phyloP scores from a whole-genome alignment of 441 rosid genomes.

The Hura crepitans region DNA sequence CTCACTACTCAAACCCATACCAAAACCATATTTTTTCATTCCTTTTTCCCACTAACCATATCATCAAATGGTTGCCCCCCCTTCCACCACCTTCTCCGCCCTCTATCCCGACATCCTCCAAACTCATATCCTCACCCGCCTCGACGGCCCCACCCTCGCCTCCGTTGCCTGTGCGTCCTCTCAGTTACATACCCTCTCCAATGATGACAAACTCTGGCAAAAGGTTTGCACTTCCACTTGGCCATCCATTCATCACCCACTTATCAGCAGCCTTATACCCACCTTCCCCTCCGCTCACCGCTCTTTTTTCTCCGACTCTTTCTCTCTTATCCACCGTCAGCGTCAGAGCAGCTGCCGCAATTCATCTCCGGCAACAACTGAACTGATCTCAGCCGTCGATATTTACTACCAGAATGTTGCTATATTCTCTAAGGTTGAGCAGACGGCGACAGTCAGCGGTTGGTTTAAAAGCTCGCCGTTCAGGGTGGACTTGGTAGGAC shows the following conservation, averaged over 20 bases:
- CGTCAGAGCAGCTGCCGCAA: no score
- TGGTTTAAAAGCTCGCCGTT: no score
- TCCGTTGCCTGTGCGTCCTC: constrained; percentile 54
- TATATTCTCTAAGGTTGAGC: no score
- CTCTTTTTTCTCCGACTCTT: constrained; percentile 59
- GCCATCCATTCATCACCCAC: constrained; percentile 54
- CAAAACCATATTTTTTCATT: not conserved
- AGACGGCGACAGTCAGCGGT: no score
- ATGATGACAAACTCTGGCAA: constrained; percentile 56
- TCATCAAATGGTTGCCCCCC: not conserved
- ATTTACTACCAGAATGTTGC: no score
- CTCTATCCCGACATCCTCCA: constrained; percentile 53
- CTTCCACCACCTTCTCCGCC: constrained; percentile 33
- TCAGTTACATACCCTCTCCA: constrained; percentile 44
- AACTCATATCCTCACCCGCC: constrained; percentile 59
- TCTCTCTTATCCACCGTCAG: no score
- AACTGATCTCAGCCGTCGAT: no score
- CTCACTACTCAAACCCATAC: no score
- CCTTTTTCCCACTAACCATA: no score
- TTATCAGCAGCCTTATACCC: constrained; percentile 37
- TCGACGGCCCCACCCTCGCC: constrained; percentile 69
- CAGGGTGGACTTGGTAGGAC: constrained; percentile 11
- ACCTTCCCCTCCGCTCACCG: constrained; percentile 54
- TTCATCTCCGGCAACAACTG: no score
- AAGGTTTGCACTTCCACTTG: constrained; percentile 48